Evolutionary conservation across 257 asterid species (phyloP).

Genomic region (Linaria vulgaris): DNA sequence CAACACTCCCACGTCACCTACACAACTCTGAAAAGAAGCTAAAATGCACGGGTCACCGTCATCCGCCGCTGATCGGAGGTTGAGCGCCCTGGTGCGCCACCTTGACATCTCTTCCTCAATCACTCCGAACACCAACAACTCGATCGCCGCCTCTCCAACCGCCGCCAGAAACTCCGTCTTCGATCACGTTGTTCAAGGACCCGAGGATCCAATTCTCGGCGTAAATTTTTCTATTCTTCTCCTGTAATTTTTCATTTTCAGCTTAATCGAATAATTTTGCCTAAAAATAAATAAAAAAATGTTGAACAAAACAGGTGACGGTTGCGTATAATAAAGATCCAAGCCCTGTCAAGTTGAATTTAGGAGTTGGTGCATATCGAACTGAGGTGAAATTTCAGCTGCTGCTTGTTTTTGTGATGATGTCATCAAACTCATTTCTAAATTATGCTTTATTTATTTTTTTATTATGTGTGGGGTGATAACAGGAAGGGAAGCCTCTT

Average conservation of each 20-base stretch:
- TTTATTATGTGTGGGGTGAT: slow-evolving; percentile 5
- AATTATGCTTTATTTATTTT: too few species aligned
- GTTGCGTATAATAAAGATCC: slow-evolving; percentile 89
- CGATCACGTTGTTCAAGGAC: slow-evolving; percentile 58
- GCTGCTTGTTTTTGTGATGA: slow-evolving; percentile 10
- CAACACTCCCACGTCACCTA: neutral
- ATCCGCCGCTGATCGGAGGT: slow-evolving; percentile 65
- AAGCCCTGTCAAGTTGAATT: slow-evolving; percentile 80
- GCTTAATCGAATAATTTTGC: neutral
- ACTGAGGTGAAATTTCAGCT: slow-evolving; percentile 69
- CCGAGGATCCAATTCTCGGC: slow-evolving; percentile 98
- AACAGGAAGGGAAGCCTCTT: slow-evolving; percentile 98
- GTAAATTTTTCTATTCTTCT: slow-evolving; percentile 38
- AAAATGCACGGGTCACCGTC: slow-evolving; percentile 48
- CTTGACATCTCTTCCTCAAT: slow-evolving; percentile 41
- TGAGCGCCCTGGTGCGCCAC: slow-evolving; percentile 59
- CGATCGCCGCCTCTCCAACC: slow-evolving; percentile 61
- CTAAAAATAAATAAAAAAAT: neutral
- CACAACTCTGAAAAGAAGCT: slow-evolving; percentile 17
- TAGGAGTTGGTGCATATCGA: slow-evolving; percentile 99
- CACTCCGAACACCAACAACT: slow-evolving; percentile 22
- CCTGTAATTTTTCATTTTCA: neutral
- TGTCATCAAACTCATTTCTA: neutral
- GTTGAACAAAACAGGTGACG: slow-evolving; percentile 57
- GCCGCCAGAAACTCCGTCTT: slow-evolving; percentile 48